A percentile compares a stretch with the other conserved stretches of the same genome.
These are phyloP conservation scores for Dioscorea alata DNA, from an alignment of 106 monocot species.

Conservation along the genomic window DNA sequence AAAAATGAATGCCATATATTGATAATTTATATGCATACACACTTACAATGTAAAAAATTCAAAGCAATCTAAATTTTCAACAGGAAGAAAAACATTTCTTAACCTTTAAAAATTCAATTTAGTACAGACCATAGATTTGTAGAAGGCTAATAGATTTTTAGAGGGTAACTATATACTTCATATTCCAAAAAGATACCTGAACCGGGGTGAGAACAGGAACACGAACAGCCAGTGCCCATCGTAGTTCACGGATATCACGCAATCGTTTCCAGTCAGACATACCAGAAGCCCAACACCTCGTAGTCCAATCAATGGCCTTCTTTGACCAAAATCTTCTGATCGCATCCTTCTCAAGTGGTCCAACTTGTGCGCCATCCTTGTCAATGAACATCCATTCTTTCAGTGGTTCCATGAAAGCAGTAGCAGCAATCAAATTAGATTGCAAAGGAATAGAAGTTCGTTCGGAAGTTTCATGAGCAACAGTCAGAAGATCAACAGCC, in stretches of 20 bases:
- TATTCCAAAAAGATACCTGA: slow-evolving; percentile 47
- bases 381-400: slow-evolving; percentile 97
- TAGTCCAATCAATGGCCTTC: slow-evolving; percentile 83
- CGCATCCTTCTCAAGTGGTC: slow-evolving; percentile 93
- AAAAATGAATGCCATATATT: no score
- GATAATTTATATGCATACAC: no score
- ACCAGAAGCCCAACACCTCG: slow-evolving; percentile 90
- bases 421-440: slow-evolving; percentile 94
- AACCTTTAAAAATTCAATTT: no score
- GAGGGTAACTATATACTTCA: no score
- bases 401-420: slow-evolving; percentile 97
- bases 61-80: no score
- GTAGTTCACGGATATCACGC: slow-evolving; percentile 95
- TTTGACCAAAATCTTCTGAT: slow-evolving; percentile 89
- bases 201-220: slow-evolving; percentile 84
- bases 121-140: no score
- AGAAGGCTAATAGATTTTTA: no score
- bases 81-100: no score
- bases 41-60: no score
- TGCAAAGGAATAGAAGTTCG: slow-evolving; percentile 93
- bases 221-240: slow-evolving; percentile 80
- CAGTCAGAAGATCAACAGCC: slow-evolving; percentile 88
- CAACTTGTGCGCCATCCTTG: slow-evolving; percentile 65
- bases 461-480: slow-evolving; percentile 89
- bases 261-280: slow-evolving; percentile 93